Base-by-base conservation (phyloP, 164 flowering plant species). In the Stephania japonica region DNA sequence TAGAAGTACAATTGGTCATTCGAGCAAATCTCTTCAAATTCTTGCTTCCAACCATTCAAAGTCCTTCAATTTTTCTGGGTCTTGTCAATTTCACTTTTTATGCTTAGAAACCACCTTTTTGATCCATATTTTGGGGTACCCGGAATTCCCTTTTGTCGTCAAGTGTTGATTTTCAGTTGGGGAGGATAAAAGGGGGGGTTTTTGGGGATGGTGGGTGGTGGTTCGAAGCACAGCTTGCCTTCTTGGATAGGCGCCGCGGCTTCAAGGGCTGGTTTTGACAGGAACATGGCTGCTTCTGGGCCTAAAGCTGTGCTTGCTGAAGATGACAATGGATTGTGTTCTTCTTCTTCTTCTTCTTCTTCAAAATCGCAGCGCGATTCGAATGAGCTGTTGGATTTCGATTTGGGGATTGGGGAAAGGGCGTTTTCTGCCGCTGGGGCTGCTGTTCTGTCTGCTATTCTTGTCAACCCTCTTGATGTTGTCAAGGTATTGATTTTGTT, bases 391-490 rank as follows among this genome's bases (percentile, higher is more conserved):
- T 65, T 85, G 19, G 88, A 89, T 75, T 73, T 75, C 19, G 53
- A 85, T 64, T 86, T 95, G 82, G 83, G 94, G 1, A 81, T 91
- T 32, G 83, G 75, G 6, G 94, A 92, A 73, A 82, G 98, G 69
- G 84, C 95, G 24, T 68, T 93, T 65, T 86, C 99, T 42, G 99
- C 99, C 1, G 91, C 93, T 64, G 98, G 97, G 23, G 98, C 99
- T 32, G 98, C 98, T 50, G 67, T 93, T 23, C 68, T 96, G 43
- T 93, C 99, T n/a, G 98, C 98, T 14, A 71, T 93, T 78, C 81
- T 93, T 68, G 98, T 93, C 65, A 96, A 96, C 75, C 99, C 99
- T 50, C 97, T 96, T 42, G 99, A 96, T 78, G 91, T 96, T 43
- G 98, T 86, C 63, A 96, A 95, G 97, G 99, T 90, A 50, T 18